Evolutionary conservation across 2,329 filamentous ascomycete species (phyloP), one percentile per base, ranked within the genome.

Genomic region (Fusarium sp.): DNA sequence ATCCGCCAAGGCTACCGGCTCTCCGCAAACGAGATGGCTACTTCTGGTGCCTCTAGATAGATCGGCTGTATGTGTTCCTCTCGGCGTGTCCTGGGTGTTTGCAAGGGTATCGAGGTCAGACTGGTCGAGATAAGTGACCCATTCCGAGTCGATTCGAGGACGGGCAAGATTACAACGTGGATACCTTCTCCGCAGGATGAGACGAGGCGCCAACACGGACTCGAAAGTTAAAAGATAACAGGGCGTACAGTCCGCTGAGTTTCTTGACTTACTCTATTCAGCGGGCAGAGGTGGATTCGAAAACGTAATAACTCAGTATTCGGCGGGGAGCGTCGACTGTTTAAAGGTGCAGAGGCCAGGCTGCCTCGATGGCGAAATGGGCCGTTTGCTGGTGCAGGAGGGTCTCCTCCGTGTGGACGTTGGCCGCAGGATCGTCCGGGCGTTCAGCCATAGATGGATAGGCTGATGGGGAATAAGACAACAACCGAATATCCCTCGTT

Each of bases 241-340:
- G 27, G 56, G 29, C 20, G 46, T 33, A 46, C 40, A 49, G 69
- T 57, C 56, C 51, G 64, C 60, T 38, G 55, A 60, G 38, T 35
- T 58, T 63, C 20, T 46, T 60, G 36, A 29, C 62, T 53, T 71
- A 65, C 68, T 69, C 38, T 74, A 69, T 66, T 67, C 42, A 65
- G 67, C 31, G 67, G 70, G 58, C 24, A 67, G 20, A 63, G 38
- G 73, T 75, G 73, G 70, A 64, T 67, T 58, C 71, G 24, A n/a
- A 69, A 69, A 75, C 70, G 73, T 75, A 75, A 75, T 71, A 65
- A 75, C 29, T 65, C 33, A 49, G 67, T 61, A 49, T 42, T 40
- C n/a, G 57, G 69, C 44, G 51, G 69, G 63, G n/a, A 66, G 29
- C 20, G 59, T 57, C 55, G 49, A 24, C 57, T 63, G 64, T 64